Evolutionary conservation across 2,329 filamentous ascomycete species (phyloP).

Genomic region (Nigrospora oryzae): DNA sequence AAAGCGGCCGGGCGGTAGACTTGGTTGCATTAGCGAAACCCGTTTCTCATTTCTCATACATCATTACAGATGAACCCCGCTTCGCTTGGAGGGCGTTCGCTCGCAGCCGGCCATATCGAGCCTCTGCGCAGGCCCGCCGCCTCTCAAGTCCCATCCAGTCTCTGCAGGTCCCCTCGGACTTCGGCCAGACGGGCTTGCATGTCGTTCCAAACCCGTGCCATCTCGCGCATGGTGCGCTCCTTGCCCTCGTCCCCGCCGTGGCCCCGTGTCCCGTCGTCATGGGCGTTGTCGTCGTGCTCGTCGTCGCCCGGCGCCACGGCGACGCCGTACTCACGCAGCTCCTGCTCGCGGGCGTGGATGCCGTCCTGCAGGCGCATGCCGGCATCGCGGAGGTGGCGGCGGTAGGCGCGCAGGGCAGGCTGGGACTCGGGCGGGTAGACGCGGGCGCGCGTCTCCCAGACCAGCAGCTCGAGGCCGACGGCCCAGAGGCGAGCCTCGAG

Average conservation of each 20-base stretch:
- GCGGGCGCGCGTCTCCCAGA: constrained; percentile 22
- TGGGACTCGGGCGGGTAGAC: constrained; percentile 33
- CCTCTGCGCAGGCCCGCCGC: background rate
- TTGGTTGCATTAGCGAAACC: no score
- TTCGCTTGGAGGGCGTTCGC: no score
- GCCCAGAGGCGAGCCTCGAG: constrained; percentile 34
- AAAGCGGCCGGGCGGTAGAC: no score
- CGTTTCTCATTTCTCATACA: no score
- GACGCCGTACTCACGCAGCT: constrained; percentile 43
- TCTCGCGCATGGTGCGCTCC: constrained; percentile 42
- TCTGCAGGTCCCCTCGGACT: constrained; percentile 35
- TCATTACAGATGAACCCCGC: no score
- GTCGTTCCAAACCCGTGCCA: constrained; percentile 41
- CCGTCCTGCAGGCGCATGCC: constrained; percentile 34
- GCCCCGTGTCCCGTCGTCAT: no score
- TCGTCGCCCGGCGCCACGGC: constrained; percentile 12
- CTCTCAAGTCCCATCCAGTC: constrained; percentile 10
- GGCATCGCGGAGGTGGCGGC: constrained; percentile 39
- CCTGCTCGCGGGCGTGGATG: constrained; percentile 28
- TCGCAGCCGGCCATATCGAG: no score
- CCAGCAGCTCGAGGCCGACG: constrained; percentile 23
- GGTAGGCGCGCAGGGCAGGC: constrained; percentile 35
- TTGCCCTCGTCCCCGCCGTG: constrained; percentile 21
- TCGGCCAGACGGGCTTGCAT: constrained; percentile 42
- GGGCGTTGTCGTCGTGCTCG: constrained; percentile 15